These are phyloP conservation scores for Pichiaceae sp. DNA, from an alignment of 1,139 yeast genomes.

Conservation along the genomic window DNA sequence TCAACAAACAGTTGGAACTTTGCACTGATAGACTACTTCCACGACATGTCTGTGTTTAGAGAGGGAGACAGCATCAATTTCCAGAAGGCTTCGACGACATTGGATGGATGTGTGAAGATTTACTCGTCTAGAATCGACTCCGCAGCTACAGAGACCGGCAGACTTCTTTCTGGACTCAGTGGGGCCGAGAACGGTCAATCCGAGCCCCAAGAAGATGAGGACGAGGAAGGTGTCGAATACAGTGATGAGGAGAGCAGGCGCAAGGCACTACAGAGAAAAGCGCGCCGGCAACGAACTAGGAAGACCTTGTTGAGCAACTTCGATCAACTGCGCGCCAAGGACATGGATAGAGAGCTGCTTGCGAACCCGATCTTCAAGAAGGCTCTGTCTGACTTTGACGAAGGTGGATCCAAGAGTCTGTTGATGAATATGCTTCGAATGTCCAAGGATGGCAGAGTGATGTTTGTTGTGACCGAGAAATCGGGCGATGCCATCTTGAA, in stretches of 20 bases:
- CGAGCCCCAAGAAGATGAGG: slow-evolving; percentile 11
- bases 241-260: slow-evolving; percentile 9
- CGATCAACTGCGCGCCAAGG: slow-evolving; percentile 35
- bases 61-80: slow-evolving; percentile 62
- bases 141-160: slow-evolving; percentile 86
- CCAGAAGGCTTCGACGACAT: slow-evolving; percentile 69
- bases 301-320: slow-evolving; percentile 34
- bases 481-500: slow-evolving; percentile 7
- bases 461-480: slow-evolving; percentile 31
- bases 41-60: slow-evolving; percentile 52
- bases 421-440: slow-evolving; percentile 42
- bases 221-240: slow-evolving; percentile 6
- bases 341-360: slow-evolving; percentile 43
- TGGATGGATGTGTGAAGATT: slow-evolving; percentile 82
- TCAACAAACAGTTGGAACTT: slow-evolving; percentile 40
- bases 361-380: slow-evolving; percentile 51
- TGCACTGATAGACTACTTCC: slow-evolving; percentile 61
- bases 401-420: slow-evolving; percentile 53
- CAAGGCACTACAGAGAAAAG: slow-evolving; percentile 15
- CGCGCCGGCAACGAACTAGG: slow-evolving; percentile 10
- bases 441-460: slow-evolving; percentile 39
- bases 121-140: slow-evolving; percentile 85
- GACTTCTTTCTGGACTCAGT: slow-evolving; percentile 62
- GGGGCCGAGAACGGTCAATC: slow-evolving; percentile 18
- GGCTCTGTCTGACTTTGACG: slow-evolving; percentile 52